These are phyloP conservation scores for Candida labiduridarum DNA, from an alignment of 1,139 yeast genomes.

Conservation along the genomic window DNA sequence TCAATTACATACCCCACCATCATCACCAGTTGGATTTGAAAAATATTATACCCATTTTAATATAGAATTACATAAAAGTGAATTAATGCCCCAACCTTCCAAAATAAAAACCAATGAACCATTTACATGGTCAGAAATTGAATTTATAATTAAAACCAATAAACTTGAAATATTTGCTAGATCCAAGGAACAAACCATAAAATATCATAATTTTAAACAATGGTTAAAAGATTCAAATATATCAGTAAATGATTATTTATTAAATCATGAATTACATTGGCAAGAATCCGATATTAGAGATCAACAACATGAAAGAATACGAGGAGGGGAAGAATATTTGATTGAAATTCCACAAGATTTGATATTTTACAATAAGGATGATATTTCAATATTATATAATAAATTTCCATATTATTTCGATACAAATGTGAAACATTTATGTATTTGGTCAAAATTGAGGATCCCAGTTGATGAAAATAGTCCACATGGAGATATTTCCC, in stretches of 20 bases:
- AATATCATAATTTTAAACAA: slow-evolving; percentile 38
- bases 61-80: slow-evolving; percentile 24
- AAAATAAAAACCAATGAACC: slow-evolving; percentile 33
- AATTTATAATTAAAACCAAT: slow-evolving; percentile 32
- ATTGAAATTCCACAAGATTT: slow-evolving; percentile 13
- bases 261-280: slow-evolving; percentile 43
- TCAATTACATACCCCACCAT: slow-evolving; percentile 15
- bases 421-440: slow-evolving; percentile 37
- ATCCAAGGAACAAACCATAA: slow-evolving; percentile 32
- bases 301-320: slow-evolving; percentile 19
- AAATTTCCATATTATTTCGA: slow-evolving; percentile 49
- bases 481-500: slow-evolving; percentile 48
- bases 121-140: slow-evolving; percentile 39
- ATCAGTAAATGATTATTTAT: slow-evolving; percentile 39
- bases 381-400: slow-evolving; percentile 38
- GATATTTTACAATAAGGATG: slow-evolving; percentile 21
- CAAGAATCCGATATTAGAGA: slow-evolving; percentile 25
- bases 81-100: slow-evolving; percentile 45
- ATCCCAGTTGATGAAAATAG: slow-evolving; percentile 36
- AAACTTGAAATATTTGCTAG: slow-evolving; percentile 45
- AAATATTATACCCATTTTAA: slow-evolving; percentile 12
- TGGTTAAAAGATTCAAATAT: slow-evolving; percentile 26
- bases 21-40: slow-evolving; percentile 11
- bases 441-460: slow-evolving; percentile 45
- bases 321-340: slow-evolving; percentile 18